Evolutionary conservation across 805 yeast species (phyloP), one percentile per base, ranked within the genome.

Genomic region (Ogataea kodamae): DNA sequence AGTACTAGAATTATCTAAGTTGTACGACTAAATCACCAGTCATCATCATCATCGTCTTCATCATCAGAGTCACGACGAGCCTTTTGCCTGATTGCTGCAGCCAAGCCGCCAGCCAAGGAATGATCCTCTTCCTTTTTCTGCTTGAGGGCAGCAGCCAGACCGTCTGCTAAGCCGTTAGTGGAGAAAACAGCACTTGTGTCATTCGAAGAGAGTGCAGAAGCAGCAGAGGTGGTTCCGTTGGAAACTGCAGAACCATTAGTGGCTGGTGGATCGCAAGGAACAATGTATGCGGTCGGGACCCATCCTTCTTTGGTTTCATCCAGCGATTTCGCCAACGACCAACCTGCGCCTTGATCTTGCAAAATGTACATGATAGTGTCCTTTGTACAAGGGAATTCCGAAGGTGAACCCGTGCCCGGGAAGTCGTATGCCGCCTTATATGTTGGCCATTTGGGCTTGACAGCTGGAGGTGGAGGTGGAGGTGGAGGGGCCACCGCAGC

Each of bases 251-350:
- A 45, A 8, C 50, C 23, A 5, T 55, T 25, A 12, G 54, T 33
- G 22, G 58, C 31, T 22, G 81, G 76, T 9, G 74, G 70, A 3
- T 60, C 73, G 44, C 74, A 72, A 40, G 74, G 76, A 13, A 68
- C 77, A 52, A 90, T 76, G 55, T 89, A 92, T n/a, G 89, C 84
- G 14, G 92, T 81, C 9, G 99, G 99, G 9, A 92, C 90, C 98
- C 98, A 92, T 5, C 99, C 99, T 57, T 88, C 92, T 37, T 67
- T 73, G 1, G 80, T 54, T 24, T 84, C 92, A 51, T 82, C 89
- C 41, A 81, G 57, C 20, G 76, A 68, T 55, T 82, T 83, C 7
- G 88, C 97, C 38, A 92, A 68, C 49, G 95, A 90, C 99, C 99
- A 92, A 11, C 96, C 96, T 42, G 85, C 89, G 28, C 80, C 78